Evolutionary conservation across 1,284 basidiomycete genomes (phyloP).

Genomic region (Apiotrichum laibachii): DNA sequence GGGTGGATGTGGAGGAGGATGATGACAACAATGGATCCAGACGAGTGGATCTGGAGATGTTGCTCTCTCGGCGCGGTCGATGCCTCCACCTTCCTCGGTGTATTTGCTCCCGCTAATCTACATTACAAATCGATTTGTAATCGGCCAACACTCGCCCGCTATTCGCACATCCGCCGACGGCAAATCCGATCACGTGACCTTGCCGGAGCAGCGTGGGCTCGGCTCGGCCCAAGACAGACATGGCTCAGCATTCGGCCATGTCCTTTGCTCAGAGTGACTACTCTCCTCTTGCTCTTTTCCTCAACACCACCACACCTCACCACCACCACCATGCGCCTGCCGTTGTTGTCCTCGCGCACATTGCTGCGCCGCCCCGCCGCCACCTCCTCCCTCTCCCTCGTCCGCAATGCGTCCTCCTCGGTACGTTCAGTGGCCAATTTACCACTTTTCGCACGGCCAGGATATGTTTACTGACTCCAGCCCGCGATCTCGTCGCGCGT

Average conservation of each 20-base stretch:
- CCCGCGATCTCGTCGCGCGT: conserved; percentile 42
- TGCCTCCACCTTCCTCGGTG: not conserved
- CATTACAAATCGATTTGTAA: no score
- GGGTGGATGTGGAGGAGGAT: not conserved
- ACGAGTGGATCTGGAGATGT: not conserved
- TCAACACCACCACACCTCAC: not conserved
- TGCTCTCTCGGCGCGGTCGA: not conserved
- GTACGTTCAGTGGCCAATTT: no score
- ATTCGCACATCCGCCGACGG: no score
- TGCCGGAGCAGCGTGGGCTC: not conserved
- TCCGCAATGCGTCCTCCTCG: conserved; percentile 7
- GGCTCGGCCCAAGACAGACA: not conserved
- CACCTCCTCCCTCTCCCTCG: not conserved
- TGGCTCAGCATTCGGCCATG: not conserved
- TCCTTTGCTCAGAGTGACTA: not conserved
- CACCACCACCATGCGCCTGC: conserved; percentile 14
- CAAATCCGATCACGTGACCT: not conserved
- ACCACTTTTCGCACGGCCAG: not conserved
- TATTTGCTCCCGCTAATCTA: not conserved
- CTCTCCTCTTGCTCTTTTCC: not conserved
- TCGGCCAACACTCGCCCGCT: no score
- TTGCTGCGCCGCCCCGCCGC: conserved; percentile 5
- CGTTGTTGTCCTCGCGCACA: conserved; percentile 13
- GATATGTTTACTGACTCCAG: not conserved
- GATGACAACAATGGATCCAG: not conserved